These are phyloP conservation scores for Fusarium redolens DNA, from an alignment of 2,329 filamentous ascomycete species.

Conservation along the genomic window DNA sequence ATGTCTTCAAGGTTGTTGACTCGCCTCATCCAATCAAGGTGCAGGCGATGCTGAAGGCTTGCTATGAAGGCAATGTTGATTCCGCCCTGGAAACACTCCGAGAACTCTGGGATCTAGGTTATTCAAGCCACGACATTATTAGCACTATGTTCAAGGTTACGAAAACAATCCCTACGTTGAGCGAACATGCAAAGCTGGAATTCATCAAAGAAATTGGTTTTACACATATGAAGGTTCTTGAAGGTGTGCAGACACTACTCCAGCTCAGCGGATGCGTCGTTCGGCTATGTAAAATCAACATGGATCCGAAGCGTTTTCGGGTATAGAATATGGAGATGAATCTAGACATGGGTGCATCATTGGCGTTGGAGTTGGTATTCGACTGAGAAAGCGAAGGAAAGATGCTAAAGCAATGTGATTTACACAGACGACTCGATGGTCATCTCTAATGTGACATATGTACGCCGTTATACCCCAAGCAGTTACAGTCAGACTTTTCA, in stretches of 20 bases:
- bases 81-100: constrained; percentile 85
- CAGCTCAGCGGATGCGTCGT: constrained; percentile 94
- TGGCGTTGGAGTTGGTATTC: constrained; percentile 39
- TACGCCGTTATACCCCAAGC: constrained; percentile 25
- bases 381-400: constrained; percentile 31
- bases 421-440: constrained; percentile 36
- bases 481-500: constrained; percentile 14
- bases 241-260: constrained; percentile 93
- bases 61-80: constrained; percentile 92
- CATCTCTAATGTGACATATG: constrained; percentile 32
- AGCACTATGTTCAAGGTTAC: constrained; percentile 99
- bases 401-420: constrained; percentile 34
- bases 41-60: constrained; percentile 97
- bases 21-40: constrained; percentile 98
- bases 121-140: constrained; percentile 99
- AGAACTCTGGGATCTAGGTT: constrained; percentile 93
- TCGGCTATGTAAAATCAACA: constrained; percentile 93
- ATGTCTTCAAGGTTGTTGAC: constrained; percentile 98
- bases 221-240: constrained; percentile 98
- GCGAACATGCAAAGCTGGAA: constrained; percentile 94
- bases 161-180: constrained; percentile 91
- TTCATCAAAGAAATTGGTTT: constrained; percentile 99
- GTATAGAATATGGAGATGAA: constrained; percentile 28
- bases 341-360: constrained; percentile 16
- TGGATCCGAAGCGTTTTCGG: constrained; percentile 87